Base-by-base conservation (phyloP, 805 yeast genomes). In the Torulaspora delbrueckii region DNA sequence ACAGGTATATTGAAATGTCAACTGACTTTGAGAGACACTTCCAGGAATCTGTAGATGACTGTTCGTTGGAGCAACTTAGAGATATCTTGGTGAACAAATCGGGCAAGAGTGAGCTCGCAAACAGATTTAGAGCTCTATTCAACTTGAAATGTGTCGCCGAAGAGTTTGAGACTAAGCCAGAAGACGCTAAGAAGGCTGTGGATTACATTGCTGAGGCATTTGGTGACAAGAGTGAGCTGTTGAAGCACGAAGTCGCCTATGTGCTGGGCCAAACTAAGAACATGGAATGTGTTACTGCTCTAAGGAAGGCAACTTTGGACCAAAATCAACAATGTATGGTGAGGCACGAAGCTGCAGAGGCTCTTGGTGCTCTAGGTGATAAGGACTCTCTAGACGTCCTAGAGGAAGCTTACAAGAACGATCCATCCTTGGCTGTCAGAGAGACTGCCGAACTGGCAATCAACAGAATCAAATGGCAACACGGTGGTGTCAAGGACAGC, bases 271-370 rank as follows among this genome's bases (percentile, higher is more conserved):
- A 93, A 70, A 90, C 96, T 38, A 82, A 86, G 64, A 90, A 90
- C 70, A 62, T 81, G 55, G 67, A 78, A 46, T 88, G 96, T 47
- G 86, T 91, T 49, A 84, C 86, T 40, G 74, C 80, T 40, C 75
- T 93, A 50, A 77, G 87, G 65, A 74, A 75, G 6, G 96, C 88
- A 18, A 75, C 93, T 58, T 68, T 70, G 40, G 81, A 83, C 64
- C 60, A 63, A 19, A 73, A 72, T 55, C 98, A 91, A 71, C 93
- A 86, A 63, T 74, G 86, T 50, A 93, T 93, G 98, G 99, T 93
- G 30, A 84, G 99, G 67, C 99, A 93, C 67, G 99, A 93, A 68
- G 99, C 99, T 13, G 99, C 99, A 6, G 99, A 93, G 69, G 99
- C 98, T 35, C 74, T 93, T 45, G 99, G 99, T 51, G 99, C 99